Percentiles rank a stretch among this genome's conserved stretches.
Conservation (phyloP, 768 basidiomycete genomes). For the Clitopilus passeckerianus region DNA sequence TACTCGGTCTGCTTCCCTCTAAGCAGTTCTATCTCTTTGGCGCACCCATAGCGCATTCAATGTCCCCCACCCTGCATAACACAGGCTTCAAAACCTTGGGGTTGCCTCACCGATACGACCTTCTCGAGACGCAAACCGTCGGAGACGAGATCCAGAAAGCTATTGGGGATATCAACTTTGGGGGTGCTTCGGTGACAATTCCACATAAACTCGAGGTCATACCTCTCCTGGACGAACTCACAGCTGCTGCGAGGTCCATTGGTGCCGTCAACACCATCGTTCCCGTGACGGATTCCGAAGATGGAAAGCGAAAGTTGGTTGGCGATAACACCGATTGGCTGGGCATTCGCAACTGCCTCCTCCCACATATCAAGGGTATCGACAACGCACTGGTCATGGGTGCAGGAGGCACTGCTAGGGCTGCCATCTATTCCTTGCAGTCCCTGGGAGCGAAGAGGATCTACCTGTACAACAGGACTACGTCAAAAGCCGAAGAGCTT, state of each 20-base stretch:
- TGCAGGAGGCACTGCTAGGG: conserved; percentile 92
- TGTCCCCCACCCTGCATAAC: conserved; percentile 93
- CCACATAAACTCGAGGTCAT: conserved; percentile 93
- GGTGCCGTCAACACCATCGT: conserved; percentile 96
- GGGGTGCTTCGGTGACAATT: conserved; percentile 95
- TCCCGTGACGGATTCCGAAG: conserved; percentile 32
- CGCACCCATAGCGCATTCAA: conserved; percentile 80
- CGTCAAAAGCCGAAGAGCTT: conserved; percentile 65
- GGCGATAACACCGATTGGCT: conserved; percentile 98
- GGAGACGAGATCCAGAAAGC: conserved; percentile 60
- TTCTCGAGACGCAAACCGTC: conserved; percentile 70
- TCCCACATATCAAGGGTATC: conserved; percentile 33
- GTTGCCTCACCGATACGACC: conserved; percentile 75
- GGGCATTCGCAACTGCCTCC: conserved; percentile 66
- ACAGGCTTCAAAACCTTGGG: conserved; percentile 78
- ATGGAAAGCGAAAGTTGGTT: conserved; percentile 47
- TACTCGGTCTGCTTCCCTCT: conserved; percentile 74
- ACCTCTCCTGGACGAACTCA: conserved; percentile 71
- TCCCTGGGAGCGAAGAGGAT: conserved; percentile 62
- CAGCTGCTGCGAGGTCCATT: conserved; percentile 77
- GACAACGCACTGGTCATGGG: conserved; percentile 80
- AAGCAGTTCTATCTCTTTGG: conserved; percentile 86
- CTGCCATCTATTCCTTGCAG: conserved; percentile 87
- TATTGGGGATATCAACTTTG: conserved; percentile 68
- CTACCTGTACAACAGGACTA: conserved; percentile 87